Base-by-base conservation (phyloP, 345 rosid genomes). In the Bruguiera sexangula region DNA sequence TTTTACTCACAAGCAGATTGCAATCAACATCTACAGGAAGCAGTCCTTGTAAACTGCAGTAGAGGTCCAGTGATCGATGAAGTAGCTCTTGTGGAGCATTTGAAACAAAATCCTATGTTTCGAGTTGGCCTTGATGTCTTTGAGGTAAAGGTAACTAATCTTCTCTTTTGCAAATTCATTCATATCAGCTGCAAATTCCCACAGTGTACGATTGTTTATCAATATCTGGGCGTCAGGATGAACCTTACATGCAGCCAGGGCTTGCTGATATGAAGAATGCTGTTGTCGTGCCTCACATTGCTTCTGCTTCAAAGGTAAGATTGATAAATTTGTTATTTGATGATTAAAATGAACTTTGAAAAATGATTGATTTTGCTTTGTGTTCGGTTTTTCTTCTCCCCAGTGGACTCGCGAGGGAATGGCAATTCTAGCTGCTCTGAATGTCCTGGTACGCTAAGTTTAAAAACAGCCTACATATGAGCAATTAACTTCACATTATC, bases 351-450 rank as follows among this genome's bases (percentile, higher is more conserved):
- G 67, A 31, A 53, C 29, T 34, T 15, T 5, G 9, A 3, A 39
- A 13, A 43, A 43, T 43, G 18, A 13, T 43, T 15, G 50, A 43
- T 43, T 43, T 39, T 3, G 46, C 15, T 10, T 63, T 65, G 61
- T 31, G 20, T 34, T 26, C 30, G 20, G 5, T 73, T 46, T 22
- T 34, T 62, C 43, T 39, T 78, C 72, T 70, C 15, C 46, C 46
- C 46, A 95, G 99, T 91, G 97, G 99, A 95, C 99, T 80, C 93
- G 99, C 3, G 97, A 94, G 83, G 98, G 99, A 78, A 95, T 95
- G 96, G 99, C 99, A 54, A 86, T 96, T 1, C 84, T 91, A 68
- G 93, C 97, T 58, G 93, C 99, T 62, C 88, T 94, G 22, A 94
- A 94, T 67, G 97, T 94, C 82, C 80, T 89, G 79, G 99, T 94